Percentiles rank a stretch among this genome's conserved stretches.
Evolutionary conservation across 2,329 filamentous ascomycete species (phyloP).

Genomic region (Sporothrix sp.): DNA sequence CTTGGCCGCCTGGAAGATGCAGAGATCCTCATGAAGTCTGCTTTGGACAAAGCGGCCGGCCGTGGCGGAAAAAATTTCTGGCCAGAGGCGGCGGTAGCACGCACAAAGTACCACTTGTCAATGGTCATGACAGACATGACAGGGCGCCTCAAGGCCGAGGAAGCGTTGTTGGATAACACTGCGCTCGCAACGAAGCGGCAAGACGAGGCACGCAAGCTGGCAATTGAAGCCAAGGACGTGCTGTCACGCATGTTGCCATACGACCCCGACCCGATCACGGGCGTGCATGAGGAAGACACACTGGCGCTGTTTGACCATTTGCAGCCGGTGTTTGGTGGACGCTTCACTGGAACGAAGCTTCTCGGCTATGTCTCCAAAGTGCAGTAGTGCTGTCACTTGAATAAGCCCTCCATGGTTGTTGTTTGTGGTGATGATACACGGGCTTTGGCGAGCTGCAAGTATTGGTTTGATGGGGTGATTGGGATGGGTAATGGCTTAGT

Average conservation of each 20-base stretch:
- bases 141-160: not conserved
- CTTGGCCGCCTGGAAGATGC: constrained; percentile 15
- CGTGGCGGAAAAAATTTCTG: constrained; percentile 15
- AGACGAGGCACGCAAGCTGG: constrained; percentile 9
- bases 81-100: constrained; percentile 15
- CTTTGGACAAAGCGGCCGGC: constrained; percentile 7
- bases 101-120: constrained; percentile 17
- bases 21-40: constrained; percentile 13
- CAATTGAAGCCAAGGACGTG: constrained; percentile 16
- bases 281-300: constrained; percentile 14
- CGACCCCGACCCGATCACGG: constrained; percentile 15
- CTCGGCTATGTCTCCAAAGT: constrained; percentile 11
- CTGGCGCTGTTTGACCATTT: constrained; percentile 18
- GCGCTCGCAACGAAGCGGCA: not conserved
- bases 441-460: no score
- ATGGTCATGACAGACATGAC: constrained; percentile 13
- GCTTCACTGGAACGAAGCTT: constrained; percentile 16
- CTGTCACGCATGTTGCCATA: constrained; percentile 17
- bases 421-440: no score
- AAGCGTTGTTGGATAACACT: no score
- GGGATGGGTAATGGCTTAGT: no score
- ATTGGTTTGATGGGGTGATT: no score
- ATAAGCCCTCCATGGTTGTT: no score
- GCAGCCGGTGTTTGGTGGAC: constrained; percentile 17
- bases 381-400: no score